Evolutionary conservation across 139 green algal genomes (phyloP).

Genomic region (Coelastrella sp.): DNA sequence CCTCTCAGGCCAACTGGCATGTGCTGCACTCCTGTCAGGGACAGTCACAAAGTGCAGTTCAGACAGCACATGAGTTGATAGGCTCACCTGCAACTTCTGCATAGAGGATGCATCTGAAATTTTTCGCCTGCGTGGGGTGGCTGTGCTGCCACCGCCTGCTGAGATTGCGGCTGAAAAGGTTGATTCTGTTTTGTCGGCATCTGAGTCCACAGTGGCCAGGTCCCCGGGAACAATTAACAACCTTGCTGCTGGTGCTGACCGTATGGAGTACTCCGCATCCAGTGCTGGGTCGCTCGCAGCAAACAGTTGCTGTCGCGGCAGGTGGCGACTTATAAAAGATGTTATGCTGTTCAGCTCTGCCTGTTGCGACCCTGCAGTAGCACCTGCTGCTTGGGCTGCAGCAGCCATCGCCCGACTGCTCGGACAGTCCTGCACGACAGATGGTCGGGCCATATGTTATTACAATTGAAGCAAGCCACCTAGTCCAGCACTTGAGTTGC

Average conservation of each 20-base stretch:
- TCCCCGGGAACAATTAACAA: background rate
- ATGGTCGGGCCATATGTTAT: background rate
- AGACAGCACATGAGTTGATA: background rate
- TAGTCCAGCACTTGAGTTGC: background rate
- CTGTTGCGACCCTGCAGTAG: background rate
- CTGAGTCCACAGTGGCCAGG: background rate
- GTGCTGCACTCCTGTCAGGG: too few species aligned
- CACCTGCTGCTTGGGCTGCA: background rate
- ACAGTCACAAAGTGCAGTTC: too few species aligned
- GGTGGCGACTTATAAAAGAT: background rate
- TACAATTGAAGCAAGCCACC: background rate
- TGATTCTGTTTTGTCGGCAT: background rate
- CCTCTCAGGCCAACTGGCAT: too few species aligned
- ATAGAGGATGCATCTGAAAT: background rate
- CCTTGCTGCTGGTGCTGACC: background rate
- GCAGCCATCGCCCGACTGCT: background rate
- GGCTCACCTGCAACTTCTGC: constrained; percentile 22
- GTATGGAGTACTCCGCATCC: background rate
- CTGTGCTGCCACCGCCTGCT: background rate
- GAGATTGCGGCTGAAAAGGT: background rate
- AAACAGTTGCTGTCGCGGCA: background rate
- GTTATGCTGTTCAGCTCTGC: background rate
- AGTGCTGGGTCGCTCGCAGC: background rate
- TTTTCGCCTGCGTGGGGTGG: background rate
- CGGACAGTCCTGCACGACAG: background rate